Base-by-base conservation (phyloP, 108 stramenopile genomes). In the Nitzschia sp. region DNA sequence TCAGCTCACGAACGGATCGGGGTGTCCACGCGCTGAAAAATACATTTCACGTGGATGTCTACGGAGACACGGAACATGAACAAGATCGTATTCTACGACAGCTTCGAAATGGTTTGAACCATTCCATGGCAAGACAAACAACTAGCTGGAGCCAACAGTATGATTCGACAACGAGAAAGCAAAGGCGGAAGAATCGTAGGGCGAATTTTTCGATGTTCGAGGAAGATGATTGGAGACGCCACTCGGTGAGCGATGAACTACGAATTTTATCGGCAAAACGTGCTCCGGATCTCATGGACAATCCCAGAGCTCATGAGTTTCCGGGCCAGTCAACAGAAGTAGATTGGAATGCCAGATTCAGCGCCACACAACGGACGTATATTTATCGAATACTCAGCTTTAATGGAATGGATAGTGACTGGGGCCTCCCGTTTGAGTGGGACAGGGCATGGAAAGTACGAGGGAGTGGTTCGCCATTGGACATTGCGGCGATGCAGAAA, bases 11-110 rank as follows among this genome's bases (percentile, higher is more conserved):
- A 23, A 94, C 93, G 1, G 93, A 94, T 77, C 78, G 90, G 35
- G 88, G 89, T 23, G 93, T 94, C 0, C 93, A 94, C 77, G 90
- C 93, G 15, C 72, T 87, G 65, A 82, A 85, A 48, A 94, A 94
- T 71, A 94, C 93, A 2, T 81, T 82, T 60, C 93, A 94, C 59
- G 89, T 94, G 26, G 93, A 94, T 58, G 75, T 93, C 48, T 71
- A 81, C 45, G 72, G 72, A 25, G 35, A 33, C 17, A 23, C 46
- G 8, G 25, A 27, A 63, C 16, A 59, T 23, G 26, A 33, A 46
- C 23, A 35, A 25, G 48, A 36, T n/a, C 3, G 45, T 80, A 73
- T 76, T 21, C 25, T 53, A 17, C 56, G 26, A 61, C 81, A 77
- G 48, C 76, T 89, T 1, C 74, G 64, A 17, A 53, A 78, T 28